These are phyloP conservation scores for Globisporangium paddicum DNA, from an alignment of 352 stramenopile species.

Conservation along the genomic window DNA sequence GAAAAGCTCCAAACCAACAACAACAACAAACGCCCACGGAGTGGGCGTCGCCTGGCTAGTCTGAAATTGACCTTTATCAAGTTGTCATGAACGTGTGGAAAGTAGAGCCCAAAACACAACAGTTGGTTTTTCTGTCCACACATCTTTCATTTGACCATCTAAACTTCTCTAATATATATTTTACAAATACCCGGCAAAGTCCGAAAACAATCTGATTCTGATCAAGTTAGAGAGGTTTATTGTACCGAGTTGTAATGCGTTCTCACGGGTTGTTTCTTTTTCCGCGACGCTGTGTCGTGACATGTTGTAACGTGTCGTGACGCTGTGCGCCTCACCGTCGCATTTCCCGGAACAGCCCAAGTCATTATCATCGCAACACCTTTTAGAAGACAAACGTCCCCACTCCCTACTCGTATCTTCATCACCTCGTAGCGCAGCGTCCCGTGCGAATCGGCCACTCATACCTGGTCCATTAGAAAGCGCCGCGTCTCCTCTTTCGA, in stretches of 20 bases:
- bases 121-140: no score
- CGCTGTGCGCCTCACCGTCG: background rate
- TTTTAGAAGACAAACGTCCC: background rate
- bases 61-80: no score
- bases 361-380: background rate
- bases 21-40: no score
- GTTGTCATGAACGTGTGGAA: no score
- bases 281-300: background rate
- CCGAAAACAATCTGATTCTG: background rate
- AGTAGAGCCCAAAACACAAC: no score
- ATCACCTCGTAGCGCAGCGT: background rate
- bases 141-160: no score
- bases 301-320: constrained; percentile 1
- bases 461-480: background rate
- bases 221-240: no score
- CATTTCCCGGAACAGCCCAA: background rate
- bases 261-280: background rate
- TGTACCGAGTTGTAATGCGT: background rate
- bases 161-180: no score
- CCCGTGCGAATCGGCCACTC: background rate
- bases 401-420: background rate
- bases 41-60: no score
- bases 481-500: background rate
- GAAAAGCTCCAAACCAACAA: no score
- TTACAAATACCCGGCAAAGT: background rate